Base-by-base conservation (phyloP, 2,329 filamentous ascomycete species). In the Fusarium siculi region DNA sequence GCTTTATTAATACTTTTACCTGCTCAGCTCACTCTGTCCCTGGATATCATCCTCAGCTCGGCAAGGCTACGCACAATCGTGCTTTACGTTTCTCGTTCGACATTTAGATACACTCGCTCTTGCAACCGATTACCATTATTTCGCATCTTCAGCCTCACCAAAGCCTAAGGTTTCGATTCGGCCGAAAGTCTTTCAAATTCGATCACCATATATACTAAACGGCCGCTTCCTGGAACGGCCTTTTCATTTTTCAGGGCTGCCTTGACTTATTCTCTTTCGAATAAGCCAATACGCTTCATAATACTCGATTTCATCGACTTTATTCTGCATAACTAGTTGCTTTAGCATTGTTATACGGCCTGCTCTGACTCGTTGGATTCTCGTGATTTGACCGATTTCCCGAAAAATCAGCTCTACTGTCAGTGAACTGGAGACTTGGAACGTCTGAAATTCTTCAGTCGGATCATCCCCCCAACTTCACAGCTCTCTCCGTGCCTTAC, bases 1-100 rank as follows among this genome's bases (percentile, higher is more conserved):
- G 70, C 74, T 72, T 77, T 77, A 74, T 69, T 78, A 77, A 79
- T 80, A 80, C 75, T 78, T 53, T 74, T 80, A 72, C 78, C 76
- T 73, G 68, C 71, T 78, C 72, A 64, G 50, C 50, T 53, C 50
- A 53, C 34, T 68, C 34, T 68, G 62, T 60, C 43, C 57, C 59
- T 65, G 67, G 67, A 72, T 74, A 59, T 44, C 37, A 60, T 71
- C 70, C 57, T 63, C 50, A 73, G 71, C 60, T 66, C 66, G 34
- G 64, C 34, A 42, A 67, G 59, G 44, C 39, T 63, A 70, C 69
- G 57, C 64, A 73, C 49, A 56, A 50, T 68, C 59, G 69, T 75
- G 63, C 66, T 77, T 78, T 76, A 74, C 75, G 69, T 77, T 79
- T 78, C 73, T 76, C 75, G 71, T 76, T 76, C 67, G 61, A 69